Evolutionary conservation across 2,329 filamentous ascomycete species (phyloP), one percentile per base, ranked within the genome.

Genomic region (Rutstroemia sydowiana): DNA sequence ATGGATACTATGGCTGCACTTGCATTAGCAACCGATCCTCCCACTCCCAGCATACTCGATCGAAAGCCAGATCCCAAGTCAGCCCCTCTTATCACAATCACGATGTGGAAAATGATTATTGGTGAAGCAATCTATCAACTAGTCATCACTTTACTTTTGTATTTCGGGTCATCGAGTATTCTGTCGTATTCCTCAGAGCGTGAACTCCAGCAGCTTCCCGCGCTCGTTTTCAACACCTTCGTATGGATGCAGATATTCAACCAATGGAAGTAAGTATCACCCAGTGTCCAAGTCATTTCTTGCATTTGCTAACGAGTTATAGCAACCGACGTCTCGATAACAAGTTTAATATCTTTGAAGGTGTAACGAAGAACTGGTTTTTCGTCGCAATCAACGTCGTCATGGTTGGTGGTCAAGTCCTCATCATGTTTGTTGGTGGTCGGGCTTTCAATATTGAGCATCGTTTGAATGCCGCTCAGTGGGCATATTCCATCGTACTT

Each of bases 231-330:
- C 78, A 97, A 97, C 73, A 93, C 89, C 0, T 97, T 97, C 66
- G 92, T 96, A 48, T 97, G 92, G 92, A 96, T 97, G 91, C 92
- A 97, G 63, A 95, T 97, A 62, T 97, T 97, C 75, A 97, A 97
- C 70, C 87, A 95, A 66, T 88, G 95, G 79, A 97, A 97, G 81
- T 84, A 76, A 79, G 81, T 81, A 57, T 8, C 46, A 13, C 23
- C 14, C 52, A 40, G 51, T 42, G 60, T 45, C 56, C 46, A n/a
- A n/a, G n/a, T 7, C 31, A 34, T 14, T 8, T 32, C 32, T 16
- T 6, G 34, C 5, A n/a, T 5, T 28, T 30, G 41, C 51, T 57
- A 59, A 58, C 66, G 66, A 56, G 65, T 36, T 23, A 4, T 55
- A 85, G 80, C 74, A 95, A 95, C 71, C 88, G 92, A 54, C 88